Percentiles rank a stretch among this genome's conserved stretches.
phyloP scores from a whole-genome alignment of 176 grass and related monocot species.

The Oryza nivara region DNA sequence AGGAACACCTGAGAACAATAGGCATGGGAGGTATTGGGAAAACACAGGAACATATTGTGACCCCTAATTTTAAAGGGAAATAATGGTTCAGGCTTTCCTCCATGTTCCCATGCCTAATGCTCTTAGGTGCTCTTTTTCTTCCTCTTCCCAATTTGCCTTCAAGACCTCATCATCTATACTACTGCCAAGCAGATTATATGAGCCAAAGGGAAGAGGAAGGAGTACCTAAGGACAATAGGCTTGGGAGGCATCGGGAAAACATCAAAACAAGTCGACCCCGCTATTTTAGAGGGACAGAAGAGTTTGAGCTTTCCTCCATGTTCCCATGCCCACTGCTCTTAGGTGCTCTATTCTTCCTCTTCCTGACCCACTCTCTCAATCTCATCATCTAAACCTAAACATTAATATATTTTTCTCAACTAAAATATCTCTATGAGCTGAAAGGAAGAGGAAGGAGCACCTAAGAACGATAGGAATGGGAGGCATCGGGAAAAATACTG shows the following conservation, averaged over 20 bases:
- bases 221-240: constrained; percentile 17
- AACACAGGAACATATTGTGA: background rate
- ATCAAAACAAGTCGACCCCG: too few species aligned
- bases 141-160: background rate
- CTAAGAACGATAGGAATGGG: constrained; percentile 31
- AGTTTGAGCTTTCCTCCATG: background rate
- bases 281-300: background rate
- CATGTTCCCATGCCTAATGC: background rate
- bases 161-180: background rate
- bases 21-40: background rate
- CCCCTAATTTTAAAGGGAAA: background rate
- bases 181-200: background rate
- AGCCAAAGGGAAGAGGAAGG: constrained; percentile 40
- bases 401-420: background rate
- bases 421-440: background rate
- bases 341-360: constrained; percentile 10
- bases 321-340: constrained; percentile 7
- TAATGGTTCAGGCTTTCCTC: background rate
- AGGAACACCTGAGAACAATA: background rate
- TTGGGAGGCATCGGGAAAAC: constrained; percentile 34
- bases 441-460: constrained; percentile 13
- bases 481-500: constrained; percentile 30
- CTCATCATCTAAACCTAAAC: background rate
- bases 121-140: constrained; percentile 3
- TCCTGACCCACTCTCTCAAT: background rate